Percentiles rank a stretch among this genome's conserved stretches.
Evolutionary conservation across 257 asterid genomes (phyloP).

Genomic region (Plantago elongata): DNA sequence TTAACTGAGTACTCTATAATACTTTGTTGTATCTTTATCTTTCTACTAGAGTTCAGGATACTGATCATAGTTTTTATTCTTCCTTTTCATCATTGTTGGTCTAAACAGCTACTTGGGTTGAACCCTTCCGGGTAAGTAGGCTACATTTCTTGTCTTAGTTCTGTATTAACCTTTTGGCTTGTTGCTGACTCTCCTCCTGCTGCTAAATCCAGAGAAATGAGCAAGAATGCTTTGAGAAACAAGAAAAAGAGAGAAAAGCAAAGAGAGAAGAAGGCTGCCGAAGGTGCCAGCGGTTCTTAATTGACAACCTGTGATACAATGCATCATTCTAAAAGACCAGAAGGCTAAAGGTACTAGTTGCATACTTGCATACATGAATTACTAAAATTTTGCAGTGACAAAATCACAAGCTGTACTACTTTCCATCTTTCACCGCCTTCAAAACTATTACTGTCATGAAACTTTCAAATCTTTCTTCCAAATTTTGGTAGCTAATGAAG

Average conservation of each 20-base stretch:
- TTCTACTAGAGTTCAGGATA: constrained; percentile 1
- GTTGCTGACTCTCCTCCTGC: constrained; percentile 11
- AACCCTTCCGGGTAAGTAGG: constrained; percentile 64
- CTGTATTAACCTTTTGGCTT: neutral
- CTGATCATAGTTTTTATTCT: constrained; percentile 23
- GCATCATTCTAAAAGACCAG: too few relatives aligned
- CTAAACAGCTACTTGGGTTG: constrained; percentile 68
- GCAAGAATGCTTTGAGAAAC: constrained; percentile 81
- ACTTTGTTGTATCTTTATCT: neutral
- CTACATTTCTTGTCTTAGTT: neutral
- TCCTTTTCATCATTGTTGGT: neutral
- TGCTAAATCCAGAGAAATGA: constrained; percentile 52
- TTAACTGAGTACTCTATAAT: neutral
- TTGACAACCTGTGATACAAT: neutral
- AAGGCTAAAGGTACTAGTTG: too few relatives aligned
- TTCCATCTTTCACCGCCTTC: too few relatives aligned
- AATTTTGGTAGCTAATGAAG: too few relatives aligned
- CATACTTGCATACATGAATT: too few relatives aligned
- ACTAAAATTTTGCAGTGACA: too few relatives aligned
- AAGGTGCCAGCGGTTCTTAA: constrained; percentile 33
- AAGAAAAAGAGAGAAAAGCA: constrained; percentile 88
- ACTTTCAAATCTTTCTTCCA: too few relatives aligned
- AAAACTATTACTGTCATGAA: too few relatives aligned
- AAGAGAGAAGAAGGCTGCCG: constrained; percentile 77
- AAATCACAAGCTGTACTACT: too few relatives aligned